These are phyloP conservation scores for Lentinus polychrous DNA, from an alignment of 1,284 basidiomycete genomes.

Conservation along the genomic window DNA sequence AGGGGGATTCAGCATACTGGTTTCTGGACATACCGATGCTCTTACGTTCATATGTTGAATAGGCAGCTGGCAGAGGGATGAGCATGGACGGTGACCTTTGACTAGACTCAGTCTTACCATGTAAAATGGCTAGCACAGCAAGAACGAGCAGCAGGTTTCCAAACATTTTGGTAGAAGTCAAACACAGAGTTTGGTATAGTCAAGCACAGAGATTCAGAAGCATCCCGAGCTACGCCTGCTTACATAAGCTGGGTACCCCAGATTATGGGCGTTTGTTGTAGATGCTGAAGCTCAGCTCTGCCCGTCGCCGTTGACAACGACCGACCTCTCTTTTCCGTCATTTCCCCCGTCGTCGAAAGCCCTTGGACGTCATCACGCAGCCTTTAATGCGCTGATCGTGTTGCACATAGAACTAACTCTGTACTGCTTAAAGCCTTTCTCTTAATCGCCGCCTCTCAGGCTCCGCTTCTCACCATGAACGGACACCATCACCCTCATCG, in stretches of 20 bases:
- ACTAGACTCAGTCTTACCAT: conserved; percentile 19
- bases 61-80: conserved; percentile 32
- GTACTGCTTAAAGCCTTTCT: neutral
- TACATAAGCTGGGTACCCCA: no score
- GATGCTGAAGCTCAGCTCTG: neutral
- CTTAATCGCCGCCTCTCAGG: neutral
- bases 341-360: neutral
- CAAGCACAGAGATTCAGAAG: no score
- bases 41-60: conserved; percentile 57
- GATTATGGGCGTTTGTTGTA: neutral
- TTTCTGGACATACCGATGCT: conserved; percentile 20
- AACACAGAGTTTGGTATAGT: no score
- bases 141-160: conserved; percentile 21
- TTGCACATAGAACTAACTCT: neutral
- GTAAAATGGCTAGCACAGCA: conserved; percentile 22
- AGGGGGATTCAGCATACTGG: conserved; percentile 7
- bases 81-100: conserved; percentile 4
- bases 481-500: neutral
- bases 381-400: neutral
- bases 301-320: conserved; percentile 3
- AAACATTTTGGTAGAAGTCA: conserved; percentile 23
- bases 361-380: neutral
- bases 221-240: no score
- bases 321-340: neutral
- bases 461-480: neutral